These are phyloP conservation scores for Rhododendron ovatum DNA, from an alignment of 148 eudicot genomes.

Conservation along the genomic window DNA sequence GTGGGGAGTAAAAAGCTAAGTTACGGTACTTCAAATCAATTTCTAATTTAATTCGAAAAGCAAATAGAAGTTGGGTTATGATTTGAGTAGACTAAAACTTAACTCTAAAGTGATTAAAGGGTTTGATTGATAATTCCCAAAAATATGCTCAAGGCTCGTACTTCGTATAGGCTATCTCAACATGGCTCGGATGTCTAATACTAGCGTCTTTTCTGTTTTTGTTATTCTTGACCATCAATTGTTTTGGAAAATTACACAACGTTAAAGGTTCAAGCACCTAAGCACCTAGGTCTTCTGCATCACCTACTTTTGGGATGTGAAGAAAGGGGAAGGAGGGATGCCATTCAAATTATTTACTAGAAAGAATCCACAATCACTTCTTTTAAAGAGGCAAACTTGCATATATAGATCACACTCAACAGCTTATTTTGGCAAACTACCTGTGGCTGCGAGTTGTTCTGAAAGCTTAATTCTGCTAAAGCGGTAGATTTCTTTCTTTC, in stretches of 20 bases:
- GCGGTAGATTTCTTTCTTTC: constrained; percentile 61
- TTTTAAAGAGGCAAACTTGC: neutral
- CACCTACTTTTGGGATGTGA: neutral
- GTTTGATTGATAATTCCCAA: too few relatives aligned
- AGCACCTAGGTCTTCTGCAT: neutral
- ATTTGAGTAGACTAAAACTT: too few relatives aligned
- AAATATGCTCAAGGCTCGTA: too few relatives aligned
- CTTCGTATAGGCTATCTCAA: too few relatives aligned
- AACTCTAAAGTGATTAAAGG: too few relatives aligned
- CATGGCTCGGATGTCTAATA: too few relatives aligned
- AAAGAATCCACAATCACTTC: neutral
- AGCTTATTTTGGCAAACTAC: constrained; percentile 25
- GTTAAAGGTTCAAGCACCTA: neutral
- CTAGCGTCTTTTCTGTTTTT: too few relatives aligned
- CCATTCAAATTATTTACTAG: constrained; percentile 4
- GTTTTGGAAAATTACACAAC: neutral
- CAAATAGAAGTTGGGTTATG: too few relatives aligned
- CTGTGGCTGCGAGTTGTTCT: constrained; percentile 50
- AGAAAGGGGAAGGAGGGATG: neutral
- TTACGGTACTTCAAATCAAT: too few relatives aligned
- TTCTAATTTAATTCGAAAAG: too few relatives aligned
- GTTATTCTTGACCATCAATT: too few relatives aligned
- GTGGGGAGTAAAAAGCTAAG: too few relatives aligned
- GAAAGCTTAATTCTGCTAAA: constrained; percentile 63
- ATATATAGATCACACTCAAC: neutral